These are phyloP conservation scores for Macrolepiota fuliginosa DNA, from an alignment of 768 basidiomycete species.

Conservation along the genomic window DNA sequence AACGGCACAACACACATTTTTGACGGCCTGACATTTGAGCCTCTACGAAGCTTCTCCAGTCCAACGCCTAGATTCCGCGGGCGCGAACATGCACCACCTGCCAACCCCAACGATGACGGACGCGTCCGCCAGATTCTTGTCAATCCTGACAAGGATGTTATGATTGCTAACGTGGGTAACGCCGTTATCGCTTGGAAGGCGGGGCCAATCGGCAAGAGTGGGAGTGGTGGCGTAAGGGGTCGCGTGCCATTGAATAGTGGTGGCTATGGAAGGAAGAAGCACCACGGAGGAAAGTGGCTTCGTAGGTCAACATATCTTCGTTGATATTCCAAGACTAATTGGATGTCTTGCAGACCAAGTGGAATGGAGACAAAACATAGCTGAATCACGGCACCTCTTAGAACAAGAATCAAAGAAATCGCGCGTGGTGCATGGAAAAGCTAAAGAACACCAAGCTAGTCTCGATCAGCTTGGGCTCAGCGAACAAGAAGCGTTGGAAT, in stretches of 20 bases:
- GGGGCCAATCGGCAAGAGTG: slow-evolving; percentile 35
- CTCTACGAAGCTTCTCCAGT: slow-evolving; percentile 51
- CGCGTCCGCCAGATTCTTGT: slow-evolving; percentile 58
- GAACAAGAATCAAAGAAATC: slow-evolving; percentile 44
- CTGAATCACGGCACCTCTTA: slow-evolving; percentile 52
- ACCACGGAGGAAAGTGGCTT: slow-evolving; percentile 38
- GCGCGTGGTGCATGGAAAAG: slow-evolving; percentile 40
- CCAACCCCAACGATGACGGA: slow-evolving; percentile 32
- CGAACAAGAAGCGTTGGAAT: slow-evolving; percentile 75
- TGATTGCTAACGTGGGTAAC: slow-evolving; percentile 61
- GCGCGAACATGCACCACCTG: slow-evolving; percentile 18
- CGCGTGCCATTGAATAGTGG: slow-evolving; percentile 23
- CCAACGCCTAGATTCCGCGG: slow-evolving; percentile 37
- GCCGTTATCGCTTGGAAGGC: slow-evolving; percentile 69
- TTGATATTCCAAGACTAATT: slow-evolving; percentile 3
- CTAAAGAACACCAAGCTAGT: slow-evolving; percentile 54
- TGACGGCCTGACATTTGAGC: slow-evolving; percentile 63
- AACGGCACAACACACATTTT: slow-evolving; percentile 58
- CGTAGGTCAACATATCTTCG: slow-evolving; percentile 31
- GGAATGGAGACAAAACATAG: slow-evolving; percentile 61
- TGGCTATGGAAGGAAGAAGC: slow-evolving; percentile 30
- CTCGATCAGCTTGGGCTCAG: slow-evolving; percentile 66
- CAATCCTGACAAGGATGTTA: slow-evolving; percentile 45
- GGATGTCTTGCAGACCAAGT: slow-evolving; percentile 46
- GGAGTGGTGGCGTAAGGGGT: slow-evolving; percentile 31